A percentile compares a stretch with the other conserved stretches of the same genome.
phyloP scores from a whole-genome alignment of 2,329 filamentous ascomycete species.

The Aspergillus carbonarius region DNA sequence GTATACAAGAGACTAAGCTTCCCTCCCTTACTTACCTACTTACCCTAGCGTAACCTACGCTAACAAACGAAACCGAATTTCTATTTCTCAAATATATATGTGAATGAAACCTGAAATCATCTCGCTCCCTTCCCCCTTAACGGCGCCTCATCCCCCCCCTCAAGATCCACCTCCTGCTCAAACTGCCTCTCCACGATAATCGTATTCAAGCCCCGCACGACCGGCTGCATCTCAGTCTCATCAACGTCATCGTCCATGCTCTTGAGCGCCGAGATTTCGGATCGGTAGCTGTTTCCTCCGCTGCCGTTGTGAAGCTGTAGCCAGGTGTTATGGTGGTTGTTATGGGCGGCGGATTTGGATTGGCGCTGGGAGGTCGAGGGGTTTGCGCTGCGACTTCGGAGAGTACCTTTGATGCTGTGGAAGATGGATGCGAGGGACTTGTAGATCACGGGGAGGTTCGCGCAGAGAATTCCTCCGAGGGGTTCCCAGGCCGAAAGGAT shows the following conservation, averaged over 20 bases:
- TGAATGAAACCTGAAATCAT: too few species aligned
- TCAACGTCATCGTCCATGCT: neutral
- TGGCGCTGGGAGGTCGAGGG: neutral
- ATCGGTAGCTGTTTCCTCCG: neutral
- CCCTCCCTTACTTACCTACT: too few species aligned
- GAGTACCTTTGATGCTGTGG: neutral
- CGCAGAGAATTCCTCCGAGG: constrained; percentile 11
- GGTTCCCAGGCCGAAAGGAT: constrained; percentile 14
- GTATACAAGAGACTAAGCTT: too few species aligned
- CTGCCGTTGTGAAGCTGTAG: neutral
- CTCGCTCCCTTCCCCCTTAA: neutral
- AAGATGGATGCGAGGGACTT: neutral
- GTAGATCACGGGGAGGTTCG: constrained; percentile 11
- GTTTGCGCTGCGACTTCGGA: neutral
- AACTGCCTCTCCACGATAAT: constrained; percentile 3
- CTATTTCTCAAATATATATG: too few species aligned
- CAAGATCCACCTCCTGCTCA: neutral
- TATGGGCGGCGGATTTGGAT: neutral
- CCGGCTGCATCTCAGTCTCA: neutral
- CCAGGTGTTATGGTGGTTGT: neutral
- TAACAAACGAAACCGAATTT: too few species aligned
- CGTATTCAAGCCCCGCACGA: neutral
- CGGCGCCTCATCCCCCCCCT: neutral
- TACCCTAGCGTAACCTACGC: too few species aligned
- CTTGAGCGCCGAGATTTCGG: neutral